These are phyloP conservation scores for Chrysophaeum taylorii DNA, from an alignment of 352 stramenopile species.

Conservation along the genomic window DNA sequence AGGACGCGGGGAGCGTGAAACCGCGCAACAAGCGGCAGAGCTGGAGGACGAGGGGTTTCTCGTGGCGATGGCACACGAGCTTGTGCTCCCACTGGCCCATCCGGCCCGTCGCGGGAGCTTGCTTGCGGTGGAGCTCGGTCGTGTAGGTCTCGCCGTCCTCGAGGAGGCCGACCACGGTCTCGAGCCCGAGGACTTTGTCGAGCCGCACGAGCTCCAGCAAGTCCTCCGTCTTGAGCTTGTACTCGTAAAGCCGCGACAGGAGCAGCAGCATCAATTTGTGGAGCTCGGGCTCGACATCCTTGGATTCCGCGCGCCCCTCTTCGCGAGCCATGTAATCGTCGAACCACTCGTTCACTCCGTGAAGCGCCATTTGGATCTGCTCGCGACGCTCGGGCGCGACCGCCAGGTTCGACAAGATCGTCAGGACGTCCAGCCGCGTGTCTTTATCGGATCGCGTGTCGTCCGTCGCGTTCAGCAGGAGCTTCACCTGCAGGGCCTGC, in stretches of 20 bases:
- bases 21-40: conserved; percentile 38
- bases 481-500: conserved; percentile 29
- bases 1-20: conserved; percentile 37
- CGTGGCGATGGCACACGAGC: conserved; percentile 32
- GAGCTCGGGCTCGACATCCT: conserved; percentile 34
- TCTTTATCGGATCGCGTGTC: conserved; percentile 29
- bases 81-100: conserved; percentile 45
- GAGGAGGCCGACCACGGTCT: conserved; percentile 38
- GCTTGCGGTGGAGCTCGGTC: conserved; percentile 36
- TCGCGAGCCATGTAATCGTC: conserved; percentile 37
- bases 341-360: conserved; percentile 40
- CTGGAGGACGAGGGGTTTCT: conserved; percentile 43
- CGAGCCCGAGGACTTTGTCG: conserved; percentile 36
- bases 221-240: conserved; percentile 44
- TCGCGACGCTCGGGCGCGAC: not conserved
- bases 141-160: conserved; percentile 44
- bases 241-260: conserved; percentile 35
- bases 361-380: conserved; percentile 9
- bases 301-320: conserved; percentile 15
- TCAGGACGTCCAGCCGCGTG: conserved; percentile 42
- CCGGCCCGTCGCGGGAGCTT: conserved; percentile 30
- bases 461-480: conserved; percentile 37
- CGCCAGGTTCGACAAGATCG: conserved; percentile 39
- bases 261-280: conserved; percentile 44
- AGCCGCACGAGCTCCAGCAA: conserved; percentile 38